Evolutionary conservation across 1,284 basidiomycete genomes (phyloP).

Genomic region (Mrakiaceae sp.): DNA sequence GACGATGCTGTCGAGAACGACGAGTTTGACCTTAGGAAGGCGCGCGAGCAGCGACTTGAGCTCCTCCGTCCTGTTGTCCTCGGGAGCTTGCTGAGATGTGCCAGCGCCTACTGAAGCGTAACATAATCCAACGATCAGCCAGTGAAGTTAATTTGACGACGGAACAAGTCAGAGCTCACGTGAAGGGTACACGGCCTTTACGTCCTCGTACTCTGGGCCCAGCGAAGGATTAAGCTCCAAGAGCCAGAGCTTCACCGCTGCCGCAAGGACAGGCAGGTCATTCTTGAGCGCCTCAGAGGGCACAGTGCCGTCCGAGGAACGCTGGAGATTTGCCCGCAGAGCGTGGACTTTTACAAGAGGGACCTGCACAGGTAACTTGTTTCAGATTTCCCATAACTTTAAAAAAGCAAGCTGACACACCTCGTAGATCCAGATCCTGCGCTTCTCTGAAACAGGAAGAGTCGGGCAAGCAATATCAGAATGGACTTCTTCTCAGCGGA

Average conservation of each 20-base stretch:
- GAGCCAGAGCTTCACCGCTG: slow-evolving; percentile 60
- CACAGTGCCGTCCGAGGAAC: slow-evolving; percentile 52
- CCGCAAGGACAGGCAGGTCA: slow-evolving; percentile 75
- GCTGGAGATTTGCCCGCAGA: slow-evolving; percentile 69
- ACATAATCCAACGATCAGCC: not conserved
- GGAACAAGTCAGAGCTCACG: slow-evolving; percentile 25
- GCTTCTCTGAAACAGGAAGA: slow-evolving; percentile 48
- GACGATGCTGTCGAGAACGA: slow-evolving; percentile 67
- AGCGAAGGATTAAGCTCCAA: slow-evolving; percentile 76
- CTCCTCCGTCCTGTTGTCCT: slow-evolving; percentile 48
- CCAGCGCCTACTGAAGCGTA: slow-evolving; percentile 38
- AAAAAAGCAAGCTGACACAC: slow-evolving; percentile 19
- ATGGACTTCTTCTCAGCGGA: not conserved
- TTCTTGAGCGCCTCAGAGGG: slow-evolving; percentile 59
- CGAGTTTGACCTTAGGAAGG: slow-evolving; percentile 67
- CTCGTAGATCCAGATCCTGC: slow-evolving; percentile 82
- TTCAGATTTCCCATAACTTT: too few relatives aligned
- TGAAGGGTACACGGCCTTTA: slow-evolving; percentile 67
- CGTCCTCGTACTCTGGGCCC: slow-evolving; percentile 78
- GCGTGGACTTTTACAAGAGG: slow-evolving; percentile 69
- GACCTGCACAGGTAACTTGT: slow-evolving; percentile 42
- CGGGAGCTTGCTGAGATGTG: slow-evolving; percentile 45
- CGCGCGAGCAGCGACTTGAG: slow-evolving; percentile 54
- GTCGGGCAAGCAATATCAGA: not conserved
- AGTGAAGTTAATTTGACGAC: not conserved